Evolutionary conservation across 2,329 filamentous ascomycete species (phyloP).

Genomic region (Colletotrichum endophyticum): DNA sequence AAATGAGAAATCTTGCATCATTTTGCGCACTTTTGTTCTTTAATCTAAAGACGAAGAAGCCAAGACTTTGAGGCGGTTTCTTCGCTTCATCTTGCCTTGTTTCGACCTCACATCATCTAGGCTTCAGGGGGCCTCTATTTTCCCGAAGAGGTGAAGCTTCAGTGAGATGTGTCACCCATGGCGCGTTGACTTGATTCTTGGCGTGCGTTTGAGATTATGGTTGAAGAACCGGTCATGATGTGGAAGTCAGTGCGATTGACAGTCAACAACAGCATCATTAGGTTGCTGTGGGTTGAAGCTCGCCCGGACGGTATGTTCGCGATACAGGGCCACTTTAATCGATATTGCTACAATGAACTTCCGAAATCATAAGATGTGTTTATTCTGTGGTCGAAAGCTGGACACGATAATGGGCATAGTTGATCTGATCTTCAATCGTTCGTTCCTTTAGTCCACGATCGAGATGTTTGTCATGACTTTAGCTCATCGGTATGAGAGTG

Average conservation of each 20-base stretch:
- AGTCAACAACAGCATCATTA: not conserved
- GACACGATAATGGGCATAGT: not conserved
- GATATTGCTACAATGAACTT: not conserved
- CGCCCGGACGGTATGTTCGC: no score
- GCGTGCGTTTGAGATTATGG: not conserved
- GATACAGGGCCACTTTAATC: accelerated
- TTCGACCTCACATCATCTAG: not conserved
- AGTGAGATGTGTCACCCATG: not conserved
- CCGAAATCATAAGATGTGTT: no score
- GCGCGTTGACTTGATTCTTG: not conserved
- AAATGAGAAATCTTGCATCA: not conserved
- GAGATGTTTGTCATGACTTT: not conserved
- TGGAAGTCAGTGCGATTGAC: not conserved
- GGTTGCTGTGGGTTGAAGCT: no score
- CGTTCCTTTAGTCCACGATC: not conserved
- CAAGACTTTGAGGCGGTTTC: accelerated
- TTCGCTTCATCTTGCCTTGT: not conserved
- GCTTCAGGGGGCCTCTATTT: not conserved
- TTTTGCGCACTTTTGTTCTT: accelerated
- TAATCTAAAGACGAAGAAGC: accelerated
- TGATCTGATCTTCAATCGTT: not conserved
- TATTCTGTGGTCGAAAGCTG: not conserved
- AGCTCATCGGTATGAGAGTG: not conserved
- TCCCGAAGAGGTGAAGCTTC: not conserved
- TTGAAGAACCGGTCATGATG: not conserved